Evolutionary conservation across 2,329 filamentous ascomycete genomes (phyloP).

Genomic region (Paramyrothecium sp.): DNA sequence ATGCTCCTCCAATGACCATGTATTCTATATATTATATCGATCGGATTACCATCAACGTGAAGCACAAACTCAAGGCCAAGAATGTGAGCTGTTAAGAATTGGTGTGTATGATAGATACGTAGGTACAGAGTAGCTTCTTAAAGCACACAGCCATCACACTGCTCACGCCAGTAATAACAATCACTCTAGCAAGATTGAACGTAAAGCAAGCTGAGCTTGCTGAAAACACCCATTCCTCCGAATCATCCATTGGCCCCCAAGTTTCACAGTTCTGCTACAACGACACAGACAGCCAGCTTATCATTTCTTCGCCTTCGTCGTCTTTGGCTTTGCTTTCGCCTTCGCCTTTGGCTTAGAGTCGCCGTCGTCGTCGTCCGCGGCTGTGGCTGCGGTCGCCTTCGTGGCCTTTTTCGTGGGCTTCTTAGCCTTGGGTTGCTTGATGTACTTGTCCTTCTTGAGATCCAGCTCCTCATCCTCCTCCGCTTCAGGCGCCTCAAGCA

Average conservation of each 20-base stretch:
- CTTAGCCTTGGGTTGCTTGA: conserved; percentile 81
- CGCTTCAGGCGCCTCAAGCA: conserved; percentile 54
- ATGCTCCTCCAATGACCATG: background rate
- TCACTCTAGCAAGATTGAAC: background rate
- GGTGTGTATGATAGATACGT: too few relatives aligned
- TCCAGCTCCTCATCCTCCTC: conserved; percentile 78
- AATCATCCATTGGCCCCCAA: too few relatives aligned
- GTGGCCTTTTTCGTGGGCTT: conserved; percentile 44
- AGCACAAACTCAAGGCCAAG: too few relatives aligned
- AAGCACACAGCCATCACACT: background rate
- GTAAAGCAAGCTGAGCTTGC: too few relatives aligned
- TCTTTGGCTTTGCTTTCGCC: conserved; percentile 36
- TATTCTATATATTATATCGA: background rate
- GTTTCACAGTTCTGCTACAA: too few relatives aligned
- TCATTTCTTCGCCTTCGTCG: conserved; percentile 46
- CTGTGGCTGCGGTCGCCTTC: conserved; percentile 46
- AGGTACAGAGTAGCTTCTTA: too few relatives aligned
- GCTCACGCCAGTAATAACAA: background rate
- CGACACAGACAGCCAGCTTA: too few relatives aligned
- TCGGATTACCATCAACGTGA: too few relatives aligned
- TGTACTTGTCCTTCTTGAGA: conserved; percentile 92
- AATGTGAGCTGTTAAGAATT: too few relatives aligned
- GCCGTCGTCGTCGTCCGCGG: conserved; percentile 49
- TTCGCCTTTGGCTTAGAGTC: conserved; percentile 51
- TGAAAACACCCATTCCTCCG: too few relatives aligned